Conservation (phyloP, 2,329 filamentous ascomycete species). For the Xylariaceae sp. region DNA sequence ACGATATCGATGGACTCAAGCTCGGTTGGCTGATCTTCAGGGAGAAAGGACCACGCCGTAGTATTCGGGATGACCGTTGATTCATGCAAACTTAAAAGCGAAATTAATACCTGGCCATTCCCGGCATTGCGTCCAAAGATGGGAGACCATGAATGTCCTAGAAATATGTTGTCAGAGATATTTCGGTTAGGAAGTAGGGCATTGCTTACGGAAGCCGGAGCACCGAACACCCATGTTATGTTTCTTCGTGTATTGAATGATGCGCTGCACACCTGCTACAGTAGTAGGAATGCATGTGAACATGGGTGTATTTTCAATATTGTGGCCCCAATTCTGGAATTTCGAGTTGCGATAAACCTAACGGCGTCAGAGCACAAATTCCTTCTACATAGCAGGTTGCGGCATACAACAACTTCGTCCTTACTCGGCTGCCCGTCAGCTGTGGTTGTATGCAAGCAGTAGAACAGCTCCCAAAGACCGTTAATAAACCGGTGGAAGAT, state of each 20-base stretch:
- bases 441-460: neutral
- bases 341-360: conserved; percentile 9
- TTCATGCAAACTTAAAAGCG: conserved; percentile 42
- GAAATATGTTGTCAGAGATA: neutral
- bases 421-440: neutral
- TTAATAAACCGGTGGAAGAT: neutral
- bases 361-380: neutral
- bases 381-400: neutral
- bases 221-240: conserved; percentile 44
- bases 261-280: conserved; percentile 43
- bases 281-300: conserved; percentile 47
- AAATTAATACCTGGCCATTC: conserved; percentile 46
- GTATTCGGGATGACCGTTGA: conserved; percentile 44
- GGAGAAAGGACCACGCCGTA: conserved; percentile 14
- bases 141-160: conserved; percentile 44
- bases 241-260: conserved; percentile 42
- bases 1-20: conserved; percentile 45
- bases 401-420: neutral
- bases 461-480: neutral
- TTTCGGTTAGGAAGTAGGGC: neutral
- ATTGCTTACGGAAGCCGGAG: conserved; percentile 41
- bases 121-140: conserved; percentile 39
- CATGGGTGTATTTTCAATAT: conserved; percentile 42
- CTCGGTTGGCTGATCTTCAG: conserved; percentile 27
- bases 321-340: conserved; percentile 47